Conservation (phyloP, 345 rosid genomes). For the Aquilaria yunnanensis region DNA sequence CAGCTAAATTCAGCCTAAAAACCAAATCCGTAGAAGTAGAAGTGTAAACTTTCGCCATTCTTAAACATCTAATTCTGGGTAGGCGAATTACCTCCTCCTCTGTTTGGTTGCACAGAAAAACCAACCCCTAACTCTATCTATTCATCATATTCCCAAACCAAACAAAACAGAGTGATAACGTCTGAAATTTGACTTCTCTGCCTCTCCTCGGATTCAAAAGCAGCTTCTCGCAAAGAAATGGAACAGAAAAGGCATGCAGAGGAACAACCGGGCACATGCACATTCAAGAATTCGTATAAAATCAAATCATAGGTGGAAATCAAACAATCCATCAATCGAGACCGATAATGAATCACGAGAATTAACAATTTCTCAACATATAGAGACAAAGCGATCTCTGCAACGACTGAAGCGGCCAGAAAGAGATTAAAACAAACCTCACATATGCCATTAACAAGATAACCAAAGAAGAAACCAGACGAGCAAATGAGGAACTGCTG, state of each 20-base stretch:
- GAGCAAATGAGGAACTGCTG: constrained; percentile 77
- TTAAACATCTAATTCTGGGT: too few species aligned
- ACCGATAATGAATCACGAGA: too few species aligned
- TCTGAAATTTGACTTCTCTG: background rate
- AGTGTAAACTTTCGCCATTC: too few species aligned
- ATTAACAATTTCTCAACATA: too few species aligned
- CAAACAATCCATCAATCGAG: background rate
- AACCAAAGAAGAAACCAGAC: constrained; percentile 87
- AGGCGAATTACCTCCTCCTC: background rate
- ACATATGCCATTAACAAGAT: constrained; percentile 81
- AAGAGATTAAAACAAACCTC: constrained; percentile 45
- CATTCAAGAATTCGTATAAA: background rate
- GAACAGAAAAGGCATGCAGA: too few species aligned
- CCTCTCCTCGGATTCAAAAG: background rate
- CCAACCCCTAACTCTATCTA: background rate
- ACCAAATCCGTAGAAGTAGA: too few species aligned
- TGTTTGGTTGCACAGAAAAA: constrained; percentile 1
- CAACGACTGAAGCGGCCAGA: background rate
- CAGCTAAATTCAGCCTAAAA: background rate
- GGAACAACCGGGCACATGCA: too few species aligned
- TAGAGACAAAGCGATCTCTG: background rate
- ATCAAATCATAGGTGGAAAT: background rate
- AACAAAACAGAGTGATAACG: background rate
- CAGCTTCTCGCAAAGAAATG: too few species aligned
- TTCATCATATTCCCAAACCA: background rate